Percentiles rank a stretch among this genome's conserved stretches.
These are phyloP conservation scores for Boletus speciosus DNA, from an alignment of 768 basidiomycete genomes.

Conservation along the genomic window DNA sequence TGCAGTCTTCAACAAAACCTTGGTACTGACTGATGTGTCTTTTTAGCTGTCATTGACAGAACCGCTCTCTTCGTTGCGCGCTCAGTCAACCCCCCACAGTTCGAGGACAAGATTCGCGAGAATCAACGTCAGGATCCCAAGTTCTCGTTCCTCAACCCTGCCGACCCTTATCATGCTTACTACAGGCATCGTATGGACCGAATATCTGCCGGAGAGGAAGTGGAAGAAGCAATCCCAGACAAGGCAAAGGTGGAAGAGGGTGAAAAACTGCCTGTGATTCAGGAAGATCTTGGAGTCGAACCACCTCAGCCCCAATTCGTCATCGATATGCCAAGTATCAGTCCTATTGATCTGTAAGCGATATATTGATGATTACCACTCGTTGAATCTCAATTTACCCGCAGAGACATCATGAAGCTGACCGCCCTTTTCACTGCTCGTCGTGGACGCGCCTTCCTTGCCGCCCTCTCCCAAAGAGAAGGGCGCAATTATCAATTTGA, in stretches of 20 bases:
- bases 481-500: conserved; percentile 98
- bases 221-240: conserved; percentile 53
- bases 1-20: background rate
- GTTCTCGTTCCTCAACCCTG: conserved; percentile 96
- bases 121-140: conserved; percentile 95
- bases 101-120: conserved; percentile 97
- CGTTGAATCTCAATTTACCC: conserved; percentile 1
- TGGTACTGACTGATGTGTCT: conserved; percentile 12
- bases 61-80: conserved; percentile 90
- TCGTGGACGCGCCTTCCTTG: conserved; percentile 82
- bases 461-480: conserved; percentile 80
- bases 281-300: conserved; percentile 64
- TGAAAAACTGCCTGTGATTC: conserved; percentile 31
- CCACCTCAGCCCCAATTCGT: conserved; percentile 82
- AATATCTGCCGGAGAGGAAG: conserved; percentile 68
- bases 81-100: conserved; percentile 88
- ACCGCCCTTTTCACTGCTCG: conserved; percentile 96
- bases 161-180: conserved; percentile 98
- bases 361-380: background rate
- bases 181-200: conserved; percentile 90
- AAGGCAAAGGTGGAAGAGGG: conserved; percentile 41
- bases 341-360: conserved; percentile 86
- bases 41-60: conserved; percentile 86
- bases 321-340: conserved; percentile 83
- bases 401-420: conserved; percentile 90